Evolutionary conservation across 2,329 filamentous ascomycete genomes (phyloP).

Genomic region (Exophiala mesophila): DNA sequence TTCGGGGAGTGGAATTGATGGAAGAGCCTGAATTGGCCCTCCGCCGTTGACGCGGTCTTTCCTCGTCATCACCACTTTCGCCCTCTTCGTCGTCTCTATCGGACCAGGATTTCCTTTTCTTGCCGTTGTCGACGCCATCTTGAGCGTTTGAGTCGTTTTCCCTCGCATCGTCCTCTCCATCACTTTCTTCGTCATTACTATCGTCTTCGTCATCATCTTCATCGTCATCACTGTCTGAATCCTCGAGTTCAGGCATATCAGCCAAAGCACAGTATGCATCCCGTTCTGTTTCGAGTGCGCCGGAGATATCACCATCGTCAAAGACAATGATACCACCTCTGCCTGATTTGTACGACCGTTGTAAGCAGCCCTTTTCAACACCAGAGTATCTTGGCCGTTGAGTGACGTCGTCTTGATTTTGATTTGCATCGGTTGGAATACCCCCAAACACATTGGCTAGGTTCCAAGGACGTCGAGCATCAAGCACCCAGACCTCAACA

Average conservation of each 20-base stretch:
- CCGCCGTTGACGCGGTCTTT: constrained; percentile 71
- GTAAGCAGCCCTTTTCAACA: constrained; percentile 67
- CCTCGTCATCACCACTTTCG: constrained; percentile 63
- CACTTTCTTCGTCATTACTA: constrained; percentile 52
- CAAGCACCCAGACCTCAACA: constrained; percentile 71
- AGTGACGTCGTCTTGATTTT: constrained; percentile 41
- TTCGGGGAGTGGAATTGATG: constrained; percentile 37
- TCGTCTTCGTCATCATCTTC: constrained; percentile 55
- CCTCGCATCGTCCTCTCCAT: constrained; percentile 53
- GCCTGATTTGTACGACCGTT: constrained; percentile 66
- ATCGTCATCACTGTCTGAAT: constrained; percentile 59
- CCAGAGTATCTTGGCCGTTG: constrained; percentile 54
- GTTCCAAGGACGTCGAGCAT: constrained; percentile 91
- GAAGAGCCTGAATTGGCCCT: constrained; percentile 69
- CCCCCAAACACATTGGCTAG: constrained; percentile 87
- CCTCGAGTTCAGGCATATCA: constrained; percentile 85
- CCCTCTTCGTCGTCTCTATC: constrained; percentile 61
- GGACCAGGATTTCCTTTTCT: constrained; percentile 77
- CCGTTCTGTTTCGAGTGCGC: constrained; percentile 67
- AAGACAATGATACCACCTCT: constrained; percentile 88
- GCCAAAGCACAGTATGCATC: constrained; percentile 80
- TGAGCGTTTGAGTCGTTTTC: constrained; percentile 37
- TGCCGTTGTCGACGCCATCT: constrained; percentile 25
- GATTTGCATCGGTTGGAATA: constrained; percentile 34
- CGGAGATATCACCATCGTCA: constrained; percentile 92